A percentile compares a stretch with the other conserved stretches of the same genome.
These are phyloP conservation scores for Cucurbita maxima DNA, from an alignment of 306 rosid genomes.

Conservation along the genomic window DNA sequence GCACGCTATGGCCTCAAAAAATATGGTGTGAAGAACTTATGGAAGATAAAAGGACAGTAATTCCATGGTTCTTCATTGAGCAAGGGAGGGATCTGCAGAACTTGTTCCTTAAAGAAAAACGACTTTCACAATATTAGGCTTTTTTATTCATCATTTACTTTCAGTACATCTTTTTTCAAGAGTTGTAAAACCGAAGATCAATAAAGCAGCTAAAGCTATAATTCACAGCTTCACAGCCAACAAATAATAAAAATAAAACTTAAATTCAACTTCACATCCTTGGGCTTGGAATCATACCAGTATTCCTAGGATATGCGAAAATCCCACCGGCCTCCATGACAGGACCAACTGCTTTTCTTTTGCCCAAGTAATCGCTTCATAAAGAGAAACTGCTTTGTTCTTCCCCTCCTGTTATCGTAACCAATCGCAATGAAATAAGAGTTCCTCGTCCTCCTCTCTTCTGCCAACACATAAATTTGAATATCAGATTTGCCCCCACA, in stretches of 20 bases:
- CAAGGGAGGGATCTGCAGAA: not conserved
- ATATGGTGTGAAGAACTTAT: not conserved
- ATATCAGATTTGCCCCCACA: too few species aligned
- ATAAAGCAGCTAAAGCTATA: too few species aligned
- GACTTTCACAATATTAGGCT: not conserved
- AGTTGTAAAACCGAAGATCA: not conserved
- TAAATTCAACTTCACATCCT: conserved; percentile 17
- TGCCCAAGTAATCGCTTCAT: too few species aligned
- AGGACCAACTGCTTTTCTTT: conserved; percentile 38
- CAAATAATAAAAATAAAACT: conserved; percentile 1
- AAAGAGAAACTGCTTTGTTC: too few species aligned
- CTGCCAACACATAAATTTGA: too few species aligned
- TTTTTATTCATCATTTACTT: not conserved
- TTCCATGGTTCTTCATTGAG: not conserved
- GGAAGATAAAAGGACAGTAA: not conserved
- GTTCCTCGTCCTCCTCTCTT: too few species aligned
- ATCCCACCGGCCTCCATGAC: conserved; percentile 85
- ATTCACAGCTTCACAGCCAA: not conserved
- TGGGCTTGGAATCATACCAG: conserved; percentile 87
- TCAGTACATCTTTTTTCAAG: not conserved
- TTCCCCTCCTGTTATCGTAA: too few species aligned
- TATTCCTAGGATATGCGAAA: conserved; percentile 72
- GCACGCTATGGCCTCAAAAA: not conserved
- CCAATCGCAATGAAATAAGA: too few species aligned
- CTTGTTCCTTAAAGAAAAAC: not conserved